phyloP scores from a whole-genome alignment of 2,329 filamentous ascomycete species.

The Sporothrix phasma region DNA sequence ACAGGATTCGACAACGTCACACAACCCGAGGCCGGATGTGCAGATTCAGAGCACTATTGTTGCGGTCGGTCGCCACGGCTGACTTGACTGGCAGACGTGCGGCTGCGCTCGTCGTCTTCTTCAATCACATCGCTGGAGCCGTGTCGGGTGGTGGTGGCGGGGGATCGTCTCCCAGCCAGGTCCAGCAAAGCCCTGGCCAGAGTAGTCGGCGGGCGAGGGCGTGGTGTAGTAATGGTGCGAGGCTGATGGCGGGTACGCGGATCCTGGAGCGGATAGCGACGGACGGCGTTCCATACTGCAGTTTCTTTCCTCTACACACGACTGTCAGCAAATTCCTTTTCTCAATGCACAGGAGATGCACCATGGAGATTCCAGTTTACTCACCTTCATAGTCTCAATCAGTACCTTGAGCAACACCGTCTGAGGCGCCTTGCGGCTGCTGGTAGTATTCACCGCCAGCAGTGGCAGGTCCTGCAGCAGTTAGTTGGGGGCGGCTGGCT shows the following conservation, averaged over 20 bases:
- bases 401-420: neutral
- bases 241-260: constrained; percentile 27
- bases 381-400: constrained; percentile 14
- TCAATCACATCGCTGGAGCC: constrained; percentile 81
- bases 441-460: constrained; percentile 8
- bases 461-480: neutral
- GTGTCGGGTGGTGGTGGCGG: constrained; percentile 76
- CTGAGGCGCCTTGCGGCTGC: neutral
- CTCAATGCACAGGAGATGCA: neutral
- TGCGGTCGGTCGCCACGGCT: constrained; percentile 32
- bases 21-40: neutral
- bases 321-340: neutral
- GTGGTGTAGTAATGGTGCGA: constrained; percentile 36
- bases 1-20: neutral
- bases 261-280: constrained; percentile 27
- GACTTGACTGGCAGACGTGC: constrained; percentile 58
- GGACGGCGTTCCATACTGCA: constrained; percentile 49
- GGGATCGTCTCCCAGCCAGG: constrained; percentile 63
- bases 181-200: constrained; percentile 54
- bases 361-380: neutral
- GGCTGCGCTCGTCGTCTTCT: constrained; percentile 72
- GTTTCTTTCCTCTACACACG: constrained; percentile 38
- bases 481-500: neutral
- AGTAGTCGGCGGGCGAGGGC: constrained; percentile 46
- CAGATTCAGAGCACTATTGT: neutral